Base-by-base conservation (phyloP, 129 eudicot species). In the Gnaphalium uliginosum region DNA sequence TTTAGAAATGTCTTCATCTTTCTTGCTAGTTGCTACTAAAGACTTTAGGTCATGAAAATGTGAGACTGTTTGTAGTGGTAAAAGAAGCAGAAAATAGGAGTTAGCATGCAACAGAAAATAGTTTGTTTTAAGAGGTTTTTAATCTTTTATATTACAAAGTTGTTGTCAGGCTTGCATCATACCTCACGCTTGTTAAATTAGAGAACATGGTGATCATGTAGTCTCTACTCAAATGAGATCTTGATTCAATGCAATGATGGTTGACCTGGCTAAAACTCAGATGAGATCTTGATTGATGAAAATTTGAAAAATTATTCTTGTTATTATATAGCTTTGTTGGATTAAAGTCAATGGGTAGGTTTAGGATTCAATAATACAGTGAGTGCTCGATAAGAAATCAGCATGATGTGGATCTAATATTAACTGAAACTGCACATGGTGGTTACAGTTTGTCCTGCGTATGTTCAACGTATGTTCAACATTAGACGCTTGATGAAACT, bases 191-290 rank as follows among this genome's bases (percentile, higher is more conserved):
- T 78, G 64, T 69, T 58, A 60, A 68, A 58, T 78, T 24, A 78
- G 76, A 78, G 71, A 78, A 58, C 63, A 43, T 59, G 81, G 81
- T 78, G 76, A 46, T 68, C 60, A 68, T 59, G 70, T 37, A 69
- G 76, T 77, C 70, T 77, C 70, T 43, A 69, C 63, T 69, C 32
- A 26, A 17, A 60, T 70, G 64, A 46, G 71, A 78, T 78, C 76
- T 78, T 69, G 82, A 78, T 70, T 60, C 25, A 41, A 25, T 59
- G 62, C 75, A 77, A 6, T 77, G 23, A 57, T 68, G 75, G 54
- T 68, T 77, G 81, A 76, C 68, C 74, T 67, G 58, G 74, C 59
- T 67, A 56, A 24, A 58, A 46, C 26, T 41, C 14, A 39, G 66
- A 30, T 78, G 69, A 69, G 81, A 78, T 78, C 76, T 78, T 69